phyloP scores from a whole-genome alignment of 257 asterid genomes.

The Ilex asprella region DNA sequence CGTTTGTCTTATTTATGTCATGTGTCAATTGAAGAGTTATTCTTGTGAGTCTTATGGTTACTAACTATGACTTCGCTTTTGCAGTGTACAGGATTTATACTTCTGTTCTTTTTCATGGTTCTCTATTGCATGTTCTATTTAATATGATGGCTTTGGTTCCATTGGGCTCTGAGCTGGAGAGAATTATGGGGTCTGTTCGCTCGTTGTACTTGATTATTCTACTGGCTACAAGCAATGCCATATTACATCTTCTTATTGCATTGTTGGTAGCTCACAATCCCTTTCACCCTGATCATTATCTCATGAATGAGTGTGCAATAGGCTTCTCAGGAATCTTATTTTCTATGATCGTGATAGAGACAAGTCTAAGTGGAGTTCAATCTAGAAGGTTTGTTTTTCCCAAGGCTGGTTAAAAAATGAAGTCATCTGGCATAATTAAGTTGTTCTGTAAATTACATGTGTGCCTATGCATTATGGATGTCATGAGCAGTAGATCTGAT shows the following conservation, averaged over 20 bases:
- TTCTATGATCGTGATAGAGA: constrained; percentile 96
- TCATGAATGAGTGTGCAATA: constrained; percentile 84
- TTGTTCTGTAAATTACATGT: not conserved
- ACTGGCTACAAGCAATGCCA: constrained; percentile 77
- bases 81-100: constrained; percentile 89
- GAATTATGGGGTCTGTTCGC: constrained; percentile 96
- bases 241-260: constrained; percentile 66
- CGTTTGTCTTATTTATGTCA: constrained; percentile 1
- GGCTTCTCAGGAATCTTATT: constrained; percentile 94
- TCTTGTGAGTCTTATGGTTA: not conserved
- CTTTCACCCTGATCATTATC: constrained; percentile 22
- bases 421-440: not conserved
- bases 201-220: constrained; percentile 51
- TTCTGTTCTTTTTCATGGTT: constrained; percentile 81
- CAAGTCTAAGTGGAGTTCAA: constrained; percentile 85
- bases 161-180: constrained; percentile 96
- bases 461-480: too few relatives aligned
- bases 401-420: not conserved
- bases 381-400: constrained; percentile 61
- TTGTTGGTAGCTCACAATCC: constrained; percentile 66
- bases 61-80: constrained; percentile 6
- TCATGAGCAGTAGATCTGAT: too few relatives aligned
- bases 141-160: constrained; percentile 97
- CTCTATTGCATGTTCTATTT: constrained; percentile 82
- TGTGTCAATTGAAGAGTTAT: not conserved